These are phyloP conservation scores for Arthroderma sp. DNA, from an alignment of 2,329 filamentous ascomycete species.

Conservation along the genomic window DNA sequence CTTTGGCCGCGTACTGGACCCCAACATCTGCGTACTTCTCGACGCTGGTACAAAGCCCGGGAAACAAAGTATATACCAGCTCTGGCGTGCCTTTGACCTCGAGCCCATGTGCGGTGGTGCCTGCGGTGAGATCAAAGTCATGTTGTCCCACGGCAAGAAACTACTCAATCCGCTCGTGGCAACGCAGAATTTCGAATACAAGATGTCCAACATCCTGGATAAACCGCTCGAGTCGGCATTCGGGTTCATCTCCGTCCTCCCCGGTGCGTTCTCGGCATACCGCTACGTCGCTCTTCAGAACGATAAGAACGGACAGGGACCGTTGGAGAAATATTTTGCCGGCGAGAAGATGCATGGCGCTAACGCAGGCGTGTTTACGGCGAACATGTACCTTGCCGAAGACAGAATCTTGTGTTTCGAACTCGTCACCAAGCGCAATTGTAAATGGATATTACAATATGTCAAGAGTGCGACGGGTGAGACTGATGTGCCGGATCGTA, in stretches of 20 bases:
- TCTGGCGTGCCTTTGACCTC: slow-evolving; percentile 97
- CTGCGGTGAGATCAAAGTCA: slow-evolving; percentile 97
- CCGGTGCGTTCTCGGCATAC: slow-evolving; percentile 97
- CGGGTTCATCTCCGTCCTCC: slow-evolving; percentile 92
- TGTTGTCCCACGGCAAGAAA: slow-evolving; percentile 77
- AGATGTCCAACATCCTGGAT: slow-evolving; percentile 98
- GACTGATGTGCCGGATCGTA: slow-evolving; percentile 89
- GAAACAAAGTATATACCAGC: slow-evolving; percentile 86
- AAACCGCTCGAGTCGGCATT: slow-evolving; percentile 96
- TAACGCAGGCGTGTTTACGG: slow-evolving; percentile 90
- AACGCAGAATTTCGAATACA: slow-evolving; percentile 98
- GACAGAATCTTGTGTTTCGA: slow-evolving; percentile 50
- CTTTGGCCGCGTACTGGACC: slow-evolving; percentile 81
- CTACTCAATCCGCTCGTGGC: slow-evolving; percentile 88
- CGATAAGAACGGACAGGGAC: slow-evolving; percentile 86
- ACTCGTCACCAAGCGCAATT: slow-evolving; percentile 92
- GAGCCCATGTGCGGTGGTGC: slow-evolving; percentile 96
- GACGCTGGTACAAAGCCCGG: slow-evolving; percentile 94
- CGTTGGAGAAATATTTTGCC: slow-evolving; percentile 90
- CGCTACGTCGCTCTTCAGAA: slow-evolving; percentile 90
- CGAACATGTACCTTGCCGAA: slow-evolving; percentile 54
- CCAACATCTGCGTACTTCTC: slow-evolving; percentile 91
- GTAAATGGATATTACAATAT: slow-evolving; percentile 93
- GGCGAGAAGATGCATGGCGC: slow-evolving; percentile 92
- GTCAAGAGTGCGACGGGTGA: slow-evolving; percentile 96